Evolutionary conservation across 768 basidiomycete genomes (phyloP), one percentile per base, ranked within the genome.

Genomic region (Mycena indigotica): DNA sequence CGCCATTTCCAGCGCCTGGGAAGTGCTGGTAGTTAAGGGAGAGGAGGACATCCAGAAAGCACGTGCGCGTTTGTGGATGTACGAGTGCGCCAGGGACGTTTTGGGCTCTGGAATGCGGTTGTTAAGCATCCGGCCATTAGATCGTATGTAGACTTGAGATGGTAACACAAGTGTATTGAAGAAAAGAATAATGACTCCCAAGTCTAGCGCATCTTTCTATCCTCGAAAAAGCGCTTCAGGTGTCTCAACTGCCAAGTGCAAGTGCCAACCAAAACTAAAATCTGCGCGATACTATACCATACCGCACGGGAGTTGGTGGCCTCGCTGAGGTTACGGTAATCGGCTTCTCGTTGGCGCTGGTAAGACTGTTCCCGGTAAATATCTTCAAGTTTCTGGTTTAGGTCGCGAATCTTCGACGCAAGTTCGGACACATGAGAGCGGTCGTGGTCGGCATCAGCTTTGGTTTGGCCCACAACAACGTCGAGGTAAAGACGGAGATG

Each of bases 401-500:
- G 79, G 67, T 98, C 97, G 25, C 93, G 87, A 54, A 99, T 80
- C 73, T 93, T 93, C 48, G 81, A 69, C 0, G 92, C 88, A 30
- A 95, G 76, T 65, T 91, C 87, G 3, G 87, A 88, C 25, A 95
- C 85, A 70, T 95, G 94, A 10, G 82, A 84, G 26, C 93, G 83
- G 75, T 96, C 94, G 52, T 91, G 86, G 55, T 95, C 91, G n/a
- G 81, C 72, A 71, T 98, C 93, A 19, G 91, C 77, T 67, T 89
- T 93, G 25, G 92, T 87, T 49, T 83, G 85, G 23, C 97, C 97
- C 53, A 98, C 92, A 53, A 92, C 87, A 55, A 99, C 83, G 68
- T 98, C 97, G 65, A 99, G 85, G 76, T 98, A 90, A 58, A 99
- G 84, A 45, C 93, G 92, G 60, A 99, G 91, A 71, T 98, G 95